A percentile compares a stretch with the other conserved stretches of the same genome.
These are phyloP conservation scores for Purshia tridentata DNA, from an alignment of 306 rosid genomes.

Conservation along the genomic window DNA sequence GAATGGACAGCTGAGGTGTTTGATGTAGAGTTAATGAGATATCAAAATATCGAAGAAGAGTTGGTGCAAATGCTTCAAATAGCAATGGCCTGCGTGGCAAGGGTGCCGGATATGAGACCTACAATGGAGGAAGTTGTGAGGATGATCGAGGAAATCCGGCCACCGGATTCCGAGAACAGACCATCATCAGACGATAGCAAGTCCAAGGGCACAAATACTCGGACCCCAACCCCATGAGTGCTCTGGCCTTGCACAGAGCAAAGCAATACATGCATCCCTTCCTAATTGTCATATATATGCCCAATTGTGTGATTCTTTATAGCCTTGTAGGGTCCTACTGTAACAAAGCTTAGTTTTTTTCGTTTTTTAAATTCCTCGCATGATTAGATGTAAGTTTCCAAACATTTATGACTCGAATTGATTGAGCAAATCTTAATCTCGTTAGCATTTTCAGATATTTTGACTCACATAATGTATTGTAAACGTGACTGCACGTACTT, in stretches of 20 bases:
- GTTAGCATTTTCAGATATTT: not conserved
- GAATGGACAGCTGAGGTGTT: slow-evolving; percentile 98
- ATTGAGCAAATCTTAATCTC: not conserved
- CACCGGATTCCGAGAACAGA: slow-evolving; percentile 41
- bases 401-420: not conserved
- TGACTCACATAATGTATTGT: not conserved
- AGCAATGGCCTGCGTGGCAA: slow-evolving; percentile 89
- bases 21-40: slow-evolving; percentile 77
- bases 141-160: slow-evolving; percentile 67
- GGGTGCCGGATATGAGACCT: slow-evolving; percentile 71
- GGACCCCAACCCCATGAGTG: slow-evolving; percentile 24
- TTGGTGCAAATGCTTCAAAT: slow-evolving; percentile 91
- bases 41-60: slow-evolving; percentile 80
- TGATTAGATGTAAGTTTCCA: not conserved
- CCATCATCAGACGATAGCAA: slow-evolving; percentile 45
- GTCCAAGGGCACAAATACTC: slow-evolving; percentile 32
- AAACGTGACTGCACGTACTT: not conserved
- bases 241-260: not conserved
- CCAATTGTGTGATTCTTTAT: slow-evolving; percentile 27
- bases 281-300: not conserved
- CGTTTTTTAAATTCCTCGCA: no score
- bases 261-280: not conserved
- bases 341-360: not conserved
- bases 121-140: slow-evolving; percentile 75
- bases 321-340: slow-evolving; percentile 14